Conservation (phyloP, 345 rosid genomes). For the Salix brachista region DNA sequence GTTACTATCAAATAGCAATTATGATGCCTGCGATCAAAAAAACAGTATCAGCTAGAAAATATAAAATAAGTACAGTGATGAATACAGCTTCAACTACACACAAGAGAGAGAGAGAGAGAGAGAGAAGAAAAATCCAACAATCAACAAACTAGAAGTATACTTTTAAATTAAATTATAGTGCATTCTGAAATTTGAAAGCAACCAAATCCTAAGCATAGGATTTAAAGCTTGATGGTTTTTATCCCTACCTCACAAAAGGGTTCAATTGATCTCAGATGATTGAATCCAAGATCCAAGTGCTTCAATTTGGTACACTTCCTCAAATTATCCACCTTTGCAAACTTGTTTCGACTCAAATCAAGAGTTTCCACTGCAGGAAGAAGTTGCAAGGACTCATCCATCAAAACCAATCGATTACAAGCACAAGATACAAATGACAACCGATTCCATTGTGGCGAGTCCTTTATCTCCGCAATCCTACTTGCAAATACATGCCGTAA, state of each 20-base stretch:
- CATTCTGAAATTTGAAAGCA: background rate
- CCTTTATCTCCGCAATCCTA: constrained; percentile 84
- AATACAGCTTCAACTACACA: background rate
- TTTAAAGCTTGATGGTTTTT: background rate
- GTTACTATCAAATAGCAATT: background rate
- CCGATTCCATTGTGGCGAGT: constrained; percentile 83
- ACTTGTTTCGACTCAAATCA: constrained; percentile 93
- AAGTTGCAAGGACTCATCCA: constrained; percentile 98
- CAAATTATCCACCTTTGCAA: constrained; percentile 85
- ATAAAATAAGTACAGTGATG: background rate
- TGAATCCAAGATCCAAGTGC: constrained; percentile 94
- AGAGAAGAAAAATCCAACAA: background rate
- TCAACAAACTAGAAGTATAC: background rate
- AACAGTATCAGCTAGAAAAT: background rate
- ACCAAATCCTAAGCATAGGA: background rate
- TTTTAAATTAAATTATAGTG: background rate
- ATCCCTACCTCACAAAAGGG: constrained; percentile 70
- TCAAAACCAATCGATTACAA: constrained; percentile 73
- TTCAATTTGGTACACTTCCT: constrained; percentile 72
- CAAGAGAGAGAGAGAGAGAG: too few species aligned
- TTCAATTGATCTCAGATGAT: constrained; percentile 62
- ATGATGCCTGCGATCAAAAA: background rate
- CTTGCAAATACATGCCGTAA: constrained; percentile 88
- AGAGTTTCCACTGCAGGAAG: constrained; percentile 94
- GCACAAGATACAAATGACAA: constrained; percentile 83